Evolutionary conservation across 1,284 basidiomycete genomes (phyloP), one percentile per base, ranked within the genome.

Genomic region (Amanita bisporigera): DNA sequence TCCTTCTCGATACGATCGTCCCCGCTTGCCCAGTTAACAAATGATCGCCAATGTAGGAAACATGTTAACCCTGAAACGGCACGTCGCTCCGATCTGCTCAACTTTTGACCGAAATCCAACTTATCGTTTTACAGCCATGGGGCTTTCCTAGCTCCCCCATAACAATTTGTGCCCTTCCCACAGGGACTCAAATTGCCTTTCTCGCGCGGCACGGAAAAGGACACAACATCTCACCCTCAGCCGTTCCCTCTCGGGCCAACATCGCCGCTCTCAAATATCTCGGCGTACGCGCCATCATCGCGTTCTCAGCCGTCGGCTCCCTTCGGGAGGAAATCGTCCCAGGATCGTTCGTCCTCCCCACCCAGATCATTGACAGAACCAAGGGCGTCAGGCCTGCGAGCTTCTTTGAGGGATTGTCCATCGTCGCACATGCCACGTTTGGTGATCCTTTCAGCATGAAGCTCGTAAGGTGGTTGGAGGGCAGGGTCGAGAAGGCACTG

Each of bases 231-330:
- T 80, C 87, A 21, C 96, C 96, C 3, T 91, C 93, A 15, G 80
- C 86, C 54, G 92, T 98, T 1, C 96, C 96, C 47, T 82, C 85
- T 2, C 90, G 94, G 61, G 97, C 97, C 70, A 99, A 99, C 85
- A 97, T 99, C 76, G 93, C 97, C 17, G 97, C 97, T 0, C 87
- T 99, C 73, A 99, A 99, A 83, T 90, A 89, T 62, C 85, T 99
- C 70, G 97, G 97, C 62, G 94, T 96, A 17, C 88, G 91, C 69
- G 93, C 91, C 49, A 89, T 99, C 74, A 85, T 99, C 69, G 96
- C 97, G 2, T 99, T 99, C 84, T 94, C 92, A 19, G 97, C 97
- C 10, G 97, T 99, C 52, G 97, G 97, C 43, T 96, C 94, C n/a
- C 87, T 99, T 50, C 87, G 95, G 55, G 97, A 99, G 80, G 96